phyloP scores from a whole-genome alignment of 2,329 filamentous ascomycete genomes.

The Fusarium praegraminearum region DNA sequence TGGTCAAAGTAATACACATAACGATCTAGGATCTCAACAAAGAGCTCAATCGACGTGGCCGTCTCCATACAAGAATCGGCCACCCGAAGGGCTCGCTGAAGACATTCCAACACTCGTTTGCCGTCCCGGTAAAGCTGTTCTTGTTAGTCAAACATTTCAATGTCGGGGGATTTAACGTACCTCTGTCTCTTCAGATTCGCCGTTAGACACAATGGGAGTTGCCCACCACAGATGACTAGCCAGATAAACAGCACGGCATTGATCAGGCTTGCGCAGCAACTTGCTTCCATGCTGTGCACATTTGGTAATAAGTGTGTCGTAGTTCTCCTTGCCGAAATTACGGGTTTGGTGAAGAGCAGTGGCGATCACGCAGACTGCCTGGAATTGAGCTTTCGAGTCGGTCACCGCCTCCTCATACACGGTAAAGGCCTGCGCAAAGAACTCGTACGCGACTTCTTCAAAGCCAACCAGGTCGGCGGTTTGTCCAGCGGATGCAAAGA shows the following conservation, averaged over 20 bases:
- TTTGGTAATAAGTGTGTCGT: constrained; percentile 98
- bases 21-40: constrained; percentile 97
- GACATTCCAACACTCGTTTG: constrained; percentile 94
- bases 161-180: constrained; percentile 61
- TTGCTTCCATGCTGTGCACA: constrained; percentile 97
- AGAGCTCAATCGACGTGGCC: constrained; percentile 94
- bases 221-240: constrained; percentile 99
- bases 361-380: constrained; percentile 95
- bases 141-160: constrained; percentile 34
- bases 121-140: constrained; percentile 93
- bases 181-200: constrained; percentile 83
- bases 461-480: constrained; percentile 91
- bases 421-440: constrained; percentile 97
- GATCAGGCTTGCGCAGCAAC: constrained; percentile 95
- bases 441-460: constrained; percentile 97
- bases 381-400: constrained; percentile 96
- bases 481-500: constrained; percentile 93
- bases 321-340: constrained; percentile 96
- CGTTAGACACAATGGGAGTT: constrained; percentile 80
- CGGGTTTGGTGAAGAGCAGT: constrained; percentile 88
- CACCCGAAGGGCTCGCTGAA: constrained; percentile 93
- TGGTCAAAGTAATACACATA: constrained; percentile 99
- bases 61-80: constrained; percentile 99
- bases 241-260: constrained; percentile 95
- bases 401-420: constrained; percentile 97